Base-by-base conservation (phyloP, 306 rosid species). In the Prunus armeniaca region DNA sequence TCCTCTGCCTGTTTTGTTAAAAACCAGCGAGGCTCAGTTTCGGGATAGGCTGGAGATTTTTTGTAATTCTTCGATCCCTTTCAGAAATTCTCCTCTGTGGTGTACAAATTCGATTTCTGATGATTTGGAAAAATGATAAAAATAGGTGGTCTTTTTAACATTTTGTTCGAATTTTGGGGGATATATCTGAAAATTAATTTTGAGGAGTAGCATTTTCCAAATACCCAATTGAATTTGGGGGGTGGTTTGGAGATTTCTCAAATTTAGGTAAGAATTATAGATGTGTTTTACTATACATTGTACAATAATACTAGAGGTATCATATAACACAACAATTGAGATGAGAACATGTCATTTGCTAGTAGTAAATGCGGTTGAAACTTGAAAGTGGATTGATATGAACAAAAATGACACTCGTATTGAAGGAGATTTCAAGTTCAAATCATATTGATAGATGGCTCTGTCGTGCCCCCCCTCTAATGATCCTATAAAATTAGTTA, bases 41-140 rank as follows among this genome's bases (percentile, higher is more conserved):
- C 69, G 68, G 8, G 78, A 74, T 24, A 80, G 91, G 77, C 86
- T 95, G 87, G 97, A 95, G 58, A 82, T 88, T 69, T 92, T 90
- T 76, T 86, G 90, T 83, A 87, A 87, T 84, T 85, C 99, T 79
- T 90, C 99, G 6, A 75, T 84, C 30, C 99, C 98, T 12, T 80
- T 85, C 67, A 78, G 67, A 75, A 76, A 80, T 73, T 95, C 97
- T 79, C 96, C 96, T 80, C 77, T 95, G 76, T 90, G 97, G 91
- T 76, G 84, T 86, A 73, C 88, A 89, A 64, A 80, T 30, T 78
- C 58, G 3, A 5, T 25, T 41, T 57, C 41, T 41, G 54, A 14
- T 73, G 28, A 17, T 45, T 58, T 18, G 25, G 14, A 73, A 50
- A 17, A 71, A 41, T 27, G 60, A 73, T 38, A 60, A 24, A 55